Evolutionary conservation across 257 asterid genomes (phyloP).

Genomic region (Solanum paucissectum): DNA sequence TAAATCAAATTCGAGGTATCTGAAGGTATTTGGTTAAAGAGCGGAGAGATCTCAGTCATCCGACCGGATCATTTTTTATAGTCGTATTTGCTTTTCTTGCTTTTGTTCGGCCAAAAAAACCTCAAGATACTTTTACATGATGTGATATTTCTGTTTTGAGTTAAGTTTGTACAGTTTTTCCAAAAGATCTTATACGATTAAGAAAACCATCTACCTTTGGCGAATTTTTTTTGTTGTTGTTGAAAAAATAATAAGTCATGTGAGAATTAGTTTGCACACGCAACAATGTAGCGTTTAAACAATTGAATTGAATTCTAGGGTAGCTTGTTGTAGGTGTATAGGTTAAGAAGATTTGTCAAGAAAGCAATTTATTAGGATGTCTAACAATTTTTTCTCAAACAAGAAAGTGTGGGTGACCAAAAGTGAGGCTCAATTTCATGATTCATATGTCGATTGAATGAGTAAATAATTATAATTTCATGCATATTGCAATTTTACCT

Average conservation of each 20-base stretch:
- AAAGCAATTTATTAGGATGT: background rate
- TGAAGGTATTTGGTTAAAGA: background rate
- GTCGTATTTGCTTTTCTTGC: background rate
- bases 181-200: background rate
- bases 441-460: background rate
- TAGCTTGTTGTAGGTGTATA: background rate
- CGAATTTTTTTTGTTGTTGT: background rate
- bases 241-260: no score
- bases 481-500: background rate
- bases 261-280: background rate
- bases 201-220: no score
- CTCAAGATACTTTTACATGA: background rate
- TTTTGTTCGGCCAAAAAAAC: background rate
- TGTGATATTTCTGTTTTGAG: no score
- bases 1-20: background rate
- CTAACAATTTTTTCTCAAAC: background rate
- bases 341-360: background rate
- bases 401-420: background rate
- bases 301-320: background rate
- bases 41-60: background rate
- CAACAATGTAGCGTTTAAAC: background rate
- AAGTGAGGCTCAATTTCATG: background rate
- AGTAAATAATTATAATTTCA: background rate
- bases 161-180: no score
- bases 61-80: rapidly evolving